Base-by-base conservation (phyloP, 495 filamentous ascomycete species). In the Gamarada debralockiae region DNA sequence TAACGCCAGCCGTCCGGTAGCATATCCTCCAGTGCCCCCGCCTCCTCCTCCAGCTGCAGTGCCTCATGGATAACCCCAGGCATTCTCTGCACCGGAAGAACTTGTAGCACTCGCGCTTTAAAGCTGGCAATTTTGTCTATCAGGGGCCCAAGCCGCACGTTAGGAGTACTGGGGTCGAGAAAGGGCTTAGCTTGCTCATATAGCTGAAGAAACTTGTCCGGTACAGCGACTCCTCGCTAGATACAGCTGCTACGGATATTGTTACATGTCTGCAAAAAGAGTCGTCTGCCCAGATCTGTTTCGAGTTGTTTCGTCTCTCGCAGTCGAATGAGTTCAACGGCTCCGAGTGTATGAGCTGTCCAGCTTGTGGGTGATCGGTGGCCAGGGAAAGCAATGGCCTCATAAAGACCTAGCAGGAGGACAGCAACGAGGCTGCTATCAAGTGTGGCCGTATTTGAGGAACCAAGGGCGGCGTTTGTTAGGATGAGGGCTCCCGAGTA, bases 391-490 rank as follows among this genome's bases (percentile, higher is more conserved):
- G 73, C 69, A 48, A 81, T 71, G 56, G 80, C 70, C 57, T 66
- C 77, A 46, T 79, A 83, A 2, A 79, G 56, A 9, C 73, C 75
- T 31, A 86, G 70, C 39, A 84, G 70, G 9, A 86, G 65, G 24
- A 84, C 74, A 0, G 80, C 72, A 22, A 81, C 74, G 57, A 86
- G 74, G 5, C 81, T 82, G 47, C 70, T 70, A 63, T 86, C 82
- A 27, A 77, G 72, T 54, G 71, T 74, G 34, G 77, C 79, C 39
- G 82, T 74, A 15, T 62, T 66, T 3, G 73, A 68, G 48, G 78
- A 67, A 41, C 64, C 55, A 13, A 86, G 61, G 14, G 82, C 82
- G 21, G 67, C 59, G 48, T 77, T 82, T 5, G 75, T 62, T 23
- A 70, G 58, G 21, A 65, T 61, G 22, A 80, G 53, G 2, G 74